A percentile compares a stretch with the other conserved stretches of the same genome.
Evolutionary conservation across 345 rosid species (phyloP).

Genomic region (Melaleuca alternifolia): DNA sequence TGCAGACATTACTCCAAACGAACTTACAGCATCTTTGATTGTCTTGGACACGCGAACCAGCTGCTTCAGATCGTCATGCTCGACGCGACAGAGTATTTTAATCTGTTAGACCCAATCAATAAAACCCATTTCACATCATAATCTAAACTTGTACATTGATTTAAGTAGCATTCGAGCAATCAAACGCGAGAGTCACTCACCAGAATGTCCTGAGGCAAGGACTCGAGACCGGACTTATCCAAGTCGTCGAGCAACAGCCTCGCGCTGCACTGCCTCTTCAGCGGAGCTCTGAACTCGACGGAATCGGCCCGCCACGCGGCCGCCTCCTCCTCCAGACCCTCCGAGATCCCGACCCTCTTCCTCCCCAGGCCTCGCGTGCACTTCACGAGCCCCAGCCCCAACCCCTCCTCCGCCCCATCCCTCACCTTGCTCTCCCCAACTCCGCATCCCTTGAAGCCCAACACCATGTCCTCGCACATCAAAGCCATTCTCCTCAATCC

Average conservation of each 20-base stretch:
- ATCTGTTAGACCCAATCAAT: constrained; percentile 26
- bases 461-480: background rate
- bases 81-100: constrained; percentile 52
- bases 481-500: background rate
- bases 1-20: background rate
- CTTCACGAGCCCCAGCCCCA: constrained; percentile 33
- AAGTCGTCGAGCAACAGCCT: background rate
- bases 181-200: constrained; percentile 12
- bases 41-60: constrained; percentile 50
- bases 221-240: constrained; percentile 39
- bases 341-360: constrained; percentile 53
- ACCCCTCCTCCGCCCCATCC: constrained; percentile 15
- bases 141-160: background rate
- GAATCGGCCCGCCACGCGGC: constrained; percentile 1
- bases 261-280: constrained; percentile 52
- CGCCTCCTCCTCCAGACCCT: constrained; percentile 1
- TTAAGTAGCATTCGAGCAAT: background rate
- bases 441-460: constrained; percentile 36
- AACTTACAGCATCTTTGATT: constrained; percentile 69
- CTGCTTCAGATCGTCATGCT: constrained; percentile 66
- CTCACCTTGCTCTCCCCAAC: constrained; percentile 23
- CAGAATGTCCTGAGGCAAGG: constrained; percentile 71
- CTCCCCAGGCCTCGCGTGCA: constrained; percentile 52
- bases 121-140: background rate
- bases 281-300: constrained; percentile 4